phyloP scores from a whole-genome alignment of 2,329 filamentous ascomycete genomes.

The Cytospora chrysosperma region DNA sequence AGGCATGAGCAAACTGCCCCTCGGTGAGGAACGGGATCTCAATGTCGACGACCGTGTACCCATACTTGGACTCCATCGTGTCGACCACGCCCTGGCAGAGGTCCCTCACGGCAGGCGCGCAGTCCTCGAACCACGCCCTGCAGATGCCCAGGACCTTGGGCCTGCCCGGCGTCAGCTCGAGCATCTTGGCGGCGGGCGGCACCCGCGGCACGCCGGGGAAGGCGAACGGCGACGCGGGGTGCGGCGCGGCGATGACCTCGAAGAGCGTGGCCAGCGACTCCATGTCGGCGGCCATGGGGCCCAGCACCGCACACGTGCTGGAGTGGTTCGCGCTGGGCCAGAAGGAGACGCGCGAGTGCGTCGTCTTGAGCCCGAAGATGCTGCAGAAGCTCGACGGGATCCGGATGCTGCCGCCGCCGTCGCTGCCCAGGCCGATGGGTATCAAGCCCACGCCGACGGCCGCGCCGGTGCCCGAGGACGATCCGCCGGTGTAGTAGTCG shows the following conservation, averaged over 20 bases:
- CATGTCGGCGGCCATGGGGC: conserved; percentile 67
- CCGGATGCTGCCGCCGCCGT: conserved; percentile 73
- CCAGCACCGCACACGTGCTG: conserved; percentile 62
- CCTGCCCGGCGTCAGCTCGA: conserved; percentile 25
- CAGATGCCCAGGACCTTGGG: conserved; percentile 61
- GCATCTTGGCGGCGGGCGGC: conserved; percentile 27
- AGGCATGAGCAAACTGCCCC: conserved; percentile 69
- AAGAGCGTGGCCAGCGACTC: conserved; percentile 66
- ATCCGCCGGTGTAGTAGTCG: conserved; percentile 74
- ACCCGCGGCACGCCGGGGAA: conserved; percentile 34
- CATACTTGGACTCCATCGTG: conserved; percentile 50
- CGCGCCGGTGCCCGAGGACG: conserved; percentile 71
- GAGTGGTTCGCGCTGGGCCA: conserved; percentile 59
- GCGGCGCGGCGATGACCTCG: conserved; percentile 62
- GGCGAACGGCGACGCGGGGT: conserved; percentile 57
- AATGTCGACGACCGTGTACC: conserved; percentile 56
- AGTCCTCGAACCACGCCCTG: conserved; percentile 59
- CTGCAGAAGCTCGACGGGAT: conserved; percentile 72
- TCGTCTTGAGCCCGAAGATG: conserved; percentile 71
- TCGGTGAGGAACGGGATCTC: conserved; percentile 58
- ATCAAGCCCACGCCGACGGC: conserved; percentile 68
- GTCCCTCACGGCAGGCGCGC: conserved; percentile 42
- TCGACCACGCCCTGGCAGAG: conserved; percentile 47
- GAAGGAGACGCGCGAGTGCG: conserved; percentile 64
- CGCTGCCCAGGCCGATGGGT: conserved; percentile 69